A percentile compares a stretch with the other conserved stretches of the same genome.
These are phyloP conservation scores for Ilyonectria sp. DNA, from an alignment of 2,329 filamentous ascomycete species.

Conservation along the genomic window DNA sequence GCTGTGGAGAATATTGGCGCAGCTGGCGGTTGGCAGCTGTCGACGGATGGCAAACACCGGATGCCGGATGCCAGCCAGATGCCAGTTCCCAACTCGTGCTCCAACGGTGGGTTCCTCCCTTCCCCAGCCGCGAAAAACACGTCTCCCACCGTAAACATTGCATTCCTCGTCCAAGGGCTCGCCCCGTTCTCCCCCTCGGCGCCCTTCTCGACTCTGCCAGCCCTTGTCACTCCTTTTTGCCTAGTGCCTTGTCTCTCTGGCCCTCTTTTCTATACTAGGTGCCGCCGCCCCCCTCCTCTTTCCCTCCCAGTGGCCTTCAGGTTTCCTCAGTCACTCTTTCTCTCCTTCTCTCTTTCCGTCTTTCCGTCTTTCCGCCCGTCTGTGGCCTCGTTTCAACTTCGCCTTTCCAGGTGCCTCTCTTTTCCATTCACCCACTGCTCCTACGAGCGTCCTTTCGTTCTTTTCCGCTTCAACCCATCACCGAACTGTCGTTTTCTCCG, in stretches of 20 bases:
- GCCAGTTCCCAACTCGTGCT: constrained; percentile 38
- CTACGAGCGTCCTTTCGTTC: constrained; percentile 9
- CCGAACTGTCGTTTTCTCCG: constrained; percentile 29
- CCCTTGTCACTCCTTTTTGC: constrained; percentile 27
- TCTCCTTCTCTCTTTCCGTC: constrained; percentile 11
- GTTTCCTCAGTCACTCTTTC: constrained; percentile 30
- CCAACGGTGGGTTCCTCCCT: constrained; percentile 39
- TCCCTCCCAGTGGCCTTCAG: constrained; percentile 25
- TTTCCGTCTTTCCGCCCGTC: constrained; percentile 8
- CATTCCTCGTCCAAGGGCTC: constrained; percentile 44
- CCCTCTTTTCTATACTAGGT: constrained; percentile 21
- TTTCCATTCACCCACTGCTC: constrained; percentile 15
- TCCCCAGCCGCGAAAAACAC: constrained; percentile 46
- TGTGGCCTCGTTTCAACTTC: constrained; percentile 15
- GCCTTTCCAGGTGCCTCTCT: constrained; percentile 28
- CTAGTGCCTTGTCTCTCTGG: constrained; percentile 28
- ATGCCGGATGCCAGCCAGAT: constrained; percentile 43
- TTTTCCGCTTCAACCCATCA: constrained; percentile 29
- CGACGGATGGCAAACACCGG: constrained; percentile 20
- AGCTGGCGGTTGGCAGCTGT: constrained; percentile 37
- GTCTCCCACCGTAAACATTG: constrained; percentile 49
- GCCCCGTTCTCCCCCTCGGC: constrained; percentile 29
- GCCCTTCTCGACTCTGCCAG: constrained; percentile 33
- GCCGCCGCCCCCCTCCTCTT: constrained; percentile 25
- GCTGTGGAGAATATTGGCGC: constrained; percentile 37